A percentile compares a stretch with the other conserved stretches of the same genome.
phyloP scores from a whole-genome alignment of 495 filamentous ascomycete species.

The Podospora bellae-mahoneyi region DNA sequence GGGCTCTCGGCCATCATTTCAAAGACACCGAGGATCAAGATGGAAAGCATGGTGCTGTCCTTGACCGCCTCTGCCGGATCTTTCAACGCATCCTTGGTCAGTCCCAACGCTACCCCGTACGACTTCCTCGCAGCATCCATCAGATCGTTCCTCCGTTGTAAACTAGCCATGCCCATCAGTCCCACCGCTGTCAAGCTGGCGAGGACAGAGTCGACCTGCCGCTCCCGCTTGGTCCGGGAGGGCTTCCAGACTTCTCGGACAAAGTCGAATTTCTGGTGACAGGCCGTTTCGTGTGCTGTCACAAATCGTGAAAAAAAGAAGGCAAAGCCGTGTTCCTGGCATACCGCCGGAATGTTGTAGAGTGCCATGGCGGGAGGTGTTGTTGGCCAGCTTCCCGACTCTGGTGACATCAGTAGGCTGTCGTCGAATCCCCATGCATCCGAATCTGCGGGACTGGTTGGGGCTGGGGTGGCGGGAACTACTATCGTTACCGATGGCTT shows the following conservation, averaged over 20 bases:
- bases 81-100: constrained; percentile 53
- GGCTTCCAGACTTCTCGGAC: constrained; percentile 41
- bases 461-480: constrained; percentile 22
- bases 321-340: constrained; percentile 37
- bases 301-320: constrained; percentile 44
- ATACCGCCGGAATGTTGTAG: constrained; percentile 33
- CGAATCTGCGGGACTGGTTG: constrained; percentile 18
- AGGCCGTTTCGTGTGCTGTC: constrained; percentile 33
- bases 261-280: constrained; percentile 43
- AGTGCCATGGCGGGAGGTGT: constrained; percentile 30
- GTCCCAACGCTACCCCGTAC: constrained; percentile 45
- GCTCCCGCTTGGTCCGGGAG: constrained; percentile 19
- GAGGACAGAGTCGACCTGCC: constrained; percentile 35
- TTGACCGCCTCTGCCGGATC: constrained; percentile 53
- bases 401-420: constrained; percentile 34
- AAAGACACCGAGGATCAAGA: constrained; percentile 59
- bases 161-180: constrained; percentile 45
- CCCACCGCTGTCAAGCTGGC: constrained; percentile 51
- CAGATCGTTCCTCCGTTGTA: constrained; percentile 37
- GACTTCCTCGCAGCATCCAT: constrained; percentile 46
- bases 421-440: constrained; percentile 25
- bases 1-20: constrained; percentile 51
- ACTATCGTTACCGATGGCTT: constrained; percentile 20
- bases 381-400: constrained; percentile 36
- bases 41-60: constrained; percentile 59